Evolutionary conservation across 768 basidiomycete genomes (phyloP), one percentile per base, ranked within the genome.

Genomic region (Xerocomellus chrysenteron): DNA sequence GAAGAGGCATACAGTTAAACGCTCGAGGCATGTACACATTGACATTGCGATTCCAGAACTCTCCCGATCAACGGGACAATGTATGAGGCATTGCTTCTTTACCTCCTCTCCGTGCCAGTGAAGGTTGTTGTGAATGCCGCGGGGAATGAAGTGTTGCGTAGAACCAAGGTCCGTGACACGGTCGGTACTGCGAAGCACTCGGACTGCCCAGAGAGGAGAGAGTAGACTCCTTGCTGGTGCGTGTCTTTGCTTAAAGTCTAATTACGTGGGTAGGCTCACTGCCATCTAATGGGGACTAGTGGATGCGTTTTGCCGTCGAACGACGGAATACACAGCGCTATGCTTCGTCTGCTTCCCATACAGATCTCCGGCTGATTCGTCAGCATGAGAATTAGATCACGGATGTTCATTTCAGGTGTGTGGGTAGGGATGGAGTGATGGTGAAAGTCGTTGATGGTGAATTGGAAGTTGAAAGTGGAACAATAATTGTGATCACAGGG

Each of bases 171-270:
- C 67, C 68, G 69, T 70, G 59, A 58, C 49, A 48, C 33, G 50
- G 56, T 56, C 47, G 13, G 54, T 30, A 33, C 12, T 59, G 58
- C 48, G 55, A 68, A 59, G 64, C 30, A 52, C 28, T 53, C 41
- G 56, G 54, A 62, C 39, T 65, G 32, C 64, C 58, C 47, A 51
- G 64, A 62, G 54, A 45, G 57, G 58, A 53, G 51, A 53, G 50
- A 54, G 55, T 51, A 55, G 50, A 61, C 63, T 55, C 61, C 65
- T 53, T 61, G 54, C 42, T 54, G 66, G 68, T 60, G 69, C 71
- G 54, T 73, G 69, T 55, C 50, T 33, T 72, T 73, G 70, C 63
- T 65, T 73, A 72, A 72, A 72, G 70, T 65, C 72, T 72, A 72
- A 72, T 72, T 72, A 72, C 71, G 71, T 72, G 60, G 51, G 41